Base-by-base conservation (phyloP, 441 rosid genomes). In the Gossypium gossypioides region DNA sequence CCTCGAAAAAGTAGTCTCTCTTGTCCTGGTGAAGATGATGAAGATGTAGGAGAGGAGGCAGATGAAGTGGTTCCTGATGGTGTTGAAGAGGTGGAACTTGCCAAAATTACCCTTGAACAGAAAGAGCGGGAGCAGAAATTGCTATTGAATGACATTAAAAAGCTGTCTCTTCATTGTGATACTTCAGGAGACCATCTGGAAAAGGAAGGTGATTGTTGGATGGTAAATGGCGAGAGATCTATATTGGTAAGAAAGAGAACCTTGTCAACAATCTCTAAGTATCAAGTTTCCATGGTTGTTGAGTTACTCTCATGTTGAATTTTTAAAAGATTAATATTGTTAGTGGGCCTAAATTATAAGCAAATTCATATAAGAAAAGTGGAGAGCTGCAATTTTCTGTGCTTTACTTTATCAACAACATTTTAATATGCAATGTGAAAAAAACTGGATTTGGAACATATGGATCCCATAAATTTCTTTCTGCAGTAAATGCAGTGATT, bases 31-130 rank as follows among this genome's bases (percentile, higher is more conserved):
- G 99, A 96, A 86, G 99, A 89, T 74, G 98, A 92, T 81, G 98
- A 90, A 63, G 98, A 93, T 82, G 86, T 91, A 74, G 98, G 87
- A 81, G 99, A 96, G 84, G 98, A 89, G 86, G 95, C 97, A 69
- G 97, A 93, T 78, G 98, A 88, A 77, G 90, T 96, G 79, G 99
- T 93, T 80, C 99, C 99, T 61, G 91, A 89, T 75, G 99, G 98
- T 61, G 97, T 89, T 78, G 94, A 91, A 82, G 99, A 96, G 85
- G 98, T 96, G 58, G 99, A 90, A 85, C 89, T 89, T 81, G 99
- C 98, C 69, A 90, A 85, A 84, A 79, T 96, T 57, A 78, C 84
- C 84, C 94, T 96, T 73, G 97, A 96, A 78, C 84, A 82, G 71
- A 91, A 84, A 76, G 97, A 93, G 67, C 80, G 91, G 69, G 95